Evolutionary conservation across 2,329 filamentous ascomycete species (phyloP).

Genomic region (Curvularia eragrostidis): DNA sequence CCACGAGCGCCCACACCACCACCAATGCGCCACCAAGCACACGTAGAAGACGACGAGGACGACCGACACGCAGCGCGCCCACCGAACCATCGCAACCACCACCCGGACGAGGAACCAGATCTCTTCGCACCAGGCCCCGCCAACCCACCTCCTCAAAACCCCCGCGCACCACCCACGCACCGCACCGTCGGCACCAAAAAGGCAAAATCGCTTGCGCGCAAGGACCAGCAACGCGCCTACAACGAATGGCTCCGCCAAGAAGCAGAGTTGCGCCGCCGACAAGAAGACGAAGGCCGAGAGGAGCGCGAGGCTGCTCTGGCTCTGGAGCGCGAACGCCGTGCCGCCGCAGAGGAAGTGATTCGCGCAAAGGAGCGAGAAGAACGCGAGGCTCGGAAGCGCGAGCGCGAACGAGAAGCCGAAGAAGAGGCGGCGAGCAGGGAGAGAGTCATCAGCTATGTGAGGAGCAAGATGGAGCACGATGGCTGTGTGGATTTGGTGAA

Average conservation of each 20-base stretch:
- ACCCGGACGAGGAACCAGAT: constrained; percentile 17
- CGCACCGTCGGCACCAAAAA: constrained; percentile 57
- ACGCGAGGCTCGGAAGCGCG: constrained; percentile 49
- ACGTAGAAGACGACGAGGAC: constrained; percentile 14
- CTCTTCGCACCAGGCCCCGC: constrained; percentile 44
- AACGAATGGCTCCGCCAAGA: constrained; percentile 59
- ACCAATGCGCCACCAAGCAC: constrained; percentile 12
- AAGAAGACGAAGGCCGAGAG: constrained; percentile 52
- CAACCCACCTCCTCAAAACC: constrained; percentile 23
- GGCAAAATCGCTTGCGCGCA: constrained; percentile 56
- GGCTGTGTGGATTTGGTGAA: constrained; percentile 48
- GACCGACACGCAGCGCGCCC: background rate
- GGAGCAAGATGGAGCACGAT: constrained; percentile 24
- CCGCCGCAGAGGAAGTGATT: constrained; percentile 53
- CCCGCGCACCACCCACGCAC: constrained; percentile 35
- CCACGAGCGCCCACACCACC: constrained; percentile 42
- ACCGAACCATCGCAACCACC: background rate
- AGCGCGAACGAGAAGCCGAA: constrained; percentile 47
- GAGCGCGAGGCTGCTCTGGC: constrained; percentile 55
- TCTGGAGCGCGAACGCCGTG: constrained; percentile 49
- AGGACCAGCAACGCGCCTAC: constrained; percentile 54
- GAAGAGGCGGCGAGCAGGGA: constrained; percentile 42
- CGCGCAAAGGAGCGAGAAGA: constrained; percentile 51
- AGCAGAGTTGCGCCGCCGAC: constrained; percentile 54
- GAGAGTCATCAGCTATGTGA: constrained; percentile 43